Evolutionary conservation across 1,284 basidiomycete genomes (phyloP), one percentile per base, ranked within the genome.

Genomic region (Ceratobasidium theobromae): DNA sequence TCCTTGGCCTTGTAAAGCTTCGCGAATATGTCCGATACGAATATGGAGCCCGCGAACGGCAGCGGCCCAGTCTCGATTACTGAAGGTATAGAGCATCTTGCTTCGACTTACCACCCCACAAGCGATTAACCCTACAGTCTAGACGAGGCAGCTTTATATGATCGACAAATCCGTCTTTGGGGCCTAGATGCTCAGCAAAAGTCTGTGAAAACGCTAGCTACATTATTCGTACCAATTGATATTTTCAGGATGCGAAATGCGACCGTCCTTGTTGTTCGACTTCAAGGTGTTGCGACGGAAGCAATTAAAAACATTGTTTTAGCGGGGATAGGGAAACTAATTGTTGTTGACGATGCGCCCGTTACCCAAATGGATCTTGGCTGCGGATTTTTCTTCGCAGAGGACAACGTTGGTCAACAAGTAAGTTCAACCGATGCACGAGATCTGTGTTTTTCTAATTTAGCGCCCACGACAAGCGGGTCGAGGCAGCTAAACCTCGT

Each of bases 111-210:
- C n/a, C 58, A 41, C 27, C 9, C 9, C 18, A 45, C 18, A 21
- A 38, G 45, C 23, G 5, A 49, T 23, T 30, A 18, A 43, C 48
- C n/a, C 23, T 48, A 43, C 28, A 27, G 21, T 54, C 35, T 25
- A 88, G 90, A 89, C 76, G 90, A 93, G 75, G 91, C 89, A 16
- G 89, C 89, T 4, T 78, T 98, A 30, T 98, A 99, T 76, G 96
- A 98, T 77, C 88, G 96, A 41, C 96, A 98, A 78, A 98, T 99
- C 79, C 86, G 97, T 28, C 79, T 98, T 68, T 99, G 96, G 96
- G 96, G 97, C 48, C 84, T 98, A 30, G 96, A 98, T 76, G 96
- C 97, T 28, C 96, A 99, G 76, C 94, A 96, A 77, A 84, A 88
- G 94, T 93, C 69, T 72, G 80, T 75, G 14, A 41, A 21, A 38